Conservation (phyloP, 179 eudicot genomes). For the Amaranthus tricolor region DNA sequence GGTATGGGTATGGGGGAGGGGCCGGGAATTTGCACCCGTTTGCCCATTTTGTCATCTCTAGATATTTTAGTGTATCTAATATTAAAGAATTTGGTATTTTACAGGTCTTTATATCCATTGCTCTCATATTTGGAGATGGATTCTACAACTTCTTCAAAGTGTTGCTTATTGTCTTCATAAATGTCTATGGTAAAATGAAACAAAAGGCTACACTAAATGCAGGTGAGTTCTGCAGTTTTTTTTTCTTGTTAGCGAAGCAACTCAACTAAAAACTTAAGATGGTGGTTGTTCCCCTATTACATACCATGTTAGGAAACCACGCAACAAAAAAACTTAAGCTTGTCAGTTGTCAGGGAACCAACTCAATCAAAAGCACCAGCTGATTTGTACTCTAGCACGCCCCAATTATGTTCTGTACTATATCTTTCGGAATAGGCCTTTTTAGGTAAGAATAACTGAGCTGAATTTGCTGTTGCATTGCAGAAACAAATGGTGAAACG, state of each 20-base stretch:
- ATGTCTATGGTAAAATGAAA: constrained; percentile 39
- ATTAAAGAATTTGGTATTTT: background rate
- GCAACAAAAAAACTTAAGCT: no score
- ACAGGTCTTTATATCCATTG: constrained; percentile 72
- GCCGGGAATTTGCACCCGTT: no score
- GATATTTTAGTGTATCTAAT: background rate
- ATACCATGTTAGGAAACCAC: no score
- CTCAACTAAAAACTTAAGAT: no score
- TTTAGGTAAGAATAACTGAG: background rate
- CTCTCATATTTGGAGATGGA: constrained; percentile 82
- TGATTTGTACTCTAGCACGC: no score
- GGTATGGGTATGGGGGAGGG: no score
- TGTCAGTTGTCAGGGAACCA: no score
- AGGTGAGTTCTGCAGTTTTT: constrained; percentile 24
- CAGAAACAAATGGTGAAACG: constrained; percentile 25
- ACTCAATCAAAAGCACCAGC: no score
- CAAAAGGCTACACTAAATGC: constrained; percentile 22
- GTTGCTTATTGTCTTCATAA: constrained; percentile 35
- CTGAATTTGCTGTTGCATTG: background rate
- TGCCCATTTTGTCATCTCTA: no score
- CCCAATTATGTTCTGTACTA: background rate
- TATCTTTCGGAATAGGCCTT: background rate
- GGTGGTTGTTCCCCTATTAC: no score
- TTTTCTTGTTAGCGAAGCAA: no score
- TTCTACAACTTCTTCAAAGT: constrained; percentile 71